Base-by-base conservation (phyloP, 495 filamentous ascomycete species). In the Aspergillus avenaceus region DNA sequence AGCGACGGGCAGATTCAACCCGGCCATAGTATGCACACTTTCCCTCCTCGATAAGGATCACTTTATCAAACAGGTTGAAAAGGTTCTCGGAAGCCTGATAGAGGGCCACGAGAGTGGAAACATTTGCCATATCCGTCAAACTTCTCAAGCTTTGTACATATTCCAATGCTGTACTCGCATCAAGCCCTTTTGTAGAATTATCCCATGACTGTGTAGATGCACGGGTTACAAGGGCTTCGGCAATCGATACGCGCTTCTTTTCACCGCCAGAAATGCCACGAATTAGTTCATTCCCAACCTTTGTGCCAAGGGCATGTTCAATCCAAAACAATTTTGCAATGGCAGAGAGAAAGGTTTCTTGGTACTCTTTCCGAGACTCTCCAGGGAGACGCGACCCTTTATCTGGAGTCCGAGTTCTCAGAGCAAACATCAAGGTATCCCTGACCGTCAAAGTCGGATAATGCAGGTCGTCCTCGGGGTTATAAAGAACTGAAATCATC, bases 321-420 rank as follows among this genome's bases (percentile, higher is more conserved):
- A 87, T 88, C 74, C 86, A 87, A 52, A 95, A 93, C 27, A 91
- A 73, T 53, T 88, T 84, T 29, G 87, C 75, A 31, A 93, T 75
- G 1, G 87, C 83, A 14, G 82, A 69, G 5, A 90, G 74, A 50
- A 90, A 85, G 31, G 84, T 82, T 23, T 75, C 64, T 25, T 81
- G 81, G 54, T 87, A 91, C 38, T 83, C 77, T 37, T 70, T 70
- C 12, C 82, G 71, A 31, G 71, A 75, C 60, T 88, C 82, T 3
- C 82, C 84, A 13, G 65, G 63, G 11, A 73, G 64, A 0, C 87
- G 74, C 9, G 82, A 84, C 9, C 64, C 66, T 60, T 86, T 79
- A 13, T 78, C 77, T 0, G 87, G 89, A 0, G 86, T 88, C 28
- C 84, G 71, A 1, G 80, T 83, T 42, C 80, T 80, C 19, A 88